Conservation (phyloP, 2,329 filamentous ascomycete genomes). For the Cordyceps cateniannulata region DNA sequence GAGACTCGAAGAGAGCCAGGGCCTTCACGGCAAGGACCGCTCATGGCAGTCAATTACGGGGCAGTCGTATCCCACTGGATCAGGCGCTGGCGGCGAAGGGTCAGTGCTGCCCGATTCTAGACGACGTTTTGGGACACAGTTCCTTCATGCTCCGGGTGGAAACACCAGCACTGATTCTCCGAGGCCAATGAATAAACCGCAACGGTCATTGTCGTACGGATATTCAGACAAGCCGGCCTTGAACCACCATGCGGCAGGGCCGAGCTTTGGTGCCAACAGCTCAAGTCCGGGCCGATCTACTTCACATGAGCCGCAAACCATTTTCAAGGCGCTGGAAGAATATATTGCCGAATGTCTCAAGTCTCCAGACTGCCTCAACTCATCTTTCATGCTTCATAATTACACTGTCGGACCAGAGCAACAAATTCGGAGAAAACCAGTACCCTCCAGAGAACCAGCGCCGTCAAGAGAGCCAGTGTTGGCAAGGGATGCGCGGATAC, state of each 20-base stretch:
- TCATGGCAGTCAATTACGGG: not conserved
- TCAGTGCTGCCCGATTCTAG: not conserved
- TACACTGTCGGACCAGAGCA: slow-evolving; percentile 12
- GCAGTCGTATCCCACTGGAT: not conserved
- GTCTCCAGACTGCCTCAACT: slow-evolving; percentile 66
- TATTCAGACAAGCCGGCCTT: slow-evolving; percentile 32
- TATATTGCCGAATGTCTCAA: slow-evolving; percentile 66
- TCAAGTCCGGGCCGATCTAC: slow-evolving; percentile 14
- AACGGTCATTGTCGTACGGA: slow-evolving; percentile 39
- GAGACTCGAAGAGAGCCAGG: slow-evolving; percentile 13
- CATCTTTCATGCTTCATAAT: slow-evolving; percentile 52
- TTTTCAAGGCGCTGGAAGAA: slow-evolving; percentile 73
- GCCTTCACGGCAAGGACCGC: not conserved
- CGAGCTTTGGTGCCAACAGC: not conserved
- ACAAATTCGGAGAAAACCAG: slow-evolving; percentile 22
- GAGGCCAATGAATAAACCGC: not conserved
- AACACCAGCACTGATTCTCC: not conserved
- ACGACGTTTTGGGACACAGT: slow-evolving; percentile 4
- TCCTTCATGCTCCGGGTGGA: not conserved
- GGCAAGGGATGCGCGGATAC: slow-evolving; percentile 33
- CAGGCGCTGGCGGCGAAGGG: not conserved
- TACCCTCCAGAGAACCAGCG: slow-evolving; percentile 31
- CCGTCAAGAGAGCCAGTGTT: slow-evolving; percentile 19
- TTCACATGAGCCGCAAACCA: slow-evolving; percentile 41
- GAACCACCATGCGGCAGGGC: not conserved